Evolutionary conservation across 352 stramenopile genomes (phyloP), one percentile per base, ranked within the genome.

Genomic region (Phytophthora fragariaefolia): DNA sequence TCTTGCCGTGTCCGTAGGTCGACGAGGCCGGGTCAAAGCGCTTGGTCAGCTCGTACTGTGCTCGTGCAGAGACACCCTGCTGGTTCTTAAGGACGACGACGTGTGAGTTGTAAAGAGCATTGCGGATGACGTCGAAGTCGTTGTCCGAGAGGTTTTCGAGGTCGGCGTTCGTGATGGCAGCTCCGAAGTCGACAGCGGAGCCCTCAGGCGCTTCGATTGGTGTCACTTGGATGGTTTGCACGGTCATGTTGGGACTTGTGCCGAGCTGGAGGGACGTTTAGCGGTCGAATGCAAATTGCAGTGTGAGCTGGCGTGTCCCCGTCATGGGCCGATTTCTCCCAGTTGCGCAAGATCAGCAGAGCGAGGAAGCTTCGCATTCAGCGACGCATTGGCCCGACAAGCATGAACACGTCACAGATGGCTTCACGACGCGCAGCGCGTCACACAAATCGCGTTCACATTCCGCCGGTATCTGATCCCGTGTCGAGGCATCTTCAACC

Each of bases 31-130:
- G 68, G 20, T 76, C 63, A 20, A 76, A 76, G 23, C 68, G 68
- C 32, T 59, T 56, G 12, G 68, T 76, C 20, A 76, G 32, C 28
- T 69, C 68, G 63, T 72, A 76, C 40, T 76, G 68, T 2, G 68
- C 68, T 2, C 45, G 55, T 43, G 68, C 34, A 46, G 68, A 69
- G 36, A 59, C 46, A 5, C 51, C 42, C 18, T 76, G 45, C 46
- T 76, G 68, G 57, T 69, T 69, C 52, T 76, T 76, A 40, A 76
- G 51, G 28, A 76, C 68, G 38, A 76, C 57, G 9, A 76, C 63
- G 57, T 76, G 63, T 40, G 63, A 69, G 27, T 60, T 63, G 63
- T 76, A 76, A 7, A 76, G 57, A 13, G 63, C 26, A 10, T 71
- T 57, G 57, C 63, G 68, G 57, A 76, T 72, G 40, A 61, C 43